These are phyloP conservation scores for Apiospora koreana DNA, from an alignment of 2,329 filamentous ascomycete species.

Conservation along the genomic window DNA sequence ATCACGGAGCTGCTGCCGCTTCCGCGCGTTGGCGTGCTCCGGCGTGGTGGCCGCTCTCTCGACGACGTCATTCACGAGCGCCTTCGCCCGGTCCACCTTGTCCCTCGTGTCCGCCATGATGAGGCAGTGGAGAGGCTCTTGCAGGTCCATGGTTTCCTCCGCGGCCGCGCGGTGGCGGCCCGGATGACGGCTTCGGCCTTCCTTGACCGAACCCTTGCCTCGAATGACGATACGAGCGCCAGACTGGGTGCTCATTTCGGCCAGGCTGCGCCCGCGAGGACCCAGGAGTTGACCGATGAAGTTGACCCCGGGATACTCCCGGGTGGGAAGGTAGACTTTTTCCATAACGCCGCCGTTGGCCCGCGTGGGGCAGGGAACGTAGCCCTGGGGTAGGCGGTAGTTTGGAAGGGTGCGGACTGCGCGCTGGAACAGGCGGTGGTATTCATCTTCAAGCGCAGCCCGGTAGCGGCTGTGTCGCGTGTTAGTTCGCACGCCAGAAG, in stretches of 20 bases:
- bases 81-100: conserved; percentile 75
- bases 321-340: conserved; percentile 82
- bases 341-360: conserved; percentile 79
- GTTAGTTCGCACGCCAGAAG: conserved; percentile 78
- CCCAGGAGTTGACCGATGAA: conserved; percentile 88
- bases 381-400: conserved; percentile 77
- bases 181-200: conserved; percentile 65
- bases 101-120: conserved; percentile 82
- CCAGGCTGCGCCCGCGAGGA: conserved; percentile 78
- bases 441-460: conserved; percentile 76
- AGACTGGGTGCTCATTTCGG: conserved; percentile 78
- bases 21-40: conserved; percentile 77
- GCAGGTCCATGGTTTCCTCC: conserved; percentile 52
- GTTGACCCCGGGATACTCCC: conserved; percentile 85
- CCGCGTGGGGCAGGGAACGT: conserved; percentile 53
- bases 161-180: conserved; percentile 18
- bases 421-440: conserved; percentile 75
- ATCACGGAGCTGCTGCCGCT: conserved; percentile 77
- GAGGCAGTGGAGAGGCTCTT: conserved; percentile 77
- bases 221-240: conserved; percentile 78
- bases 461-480: conserved; percentile 77
- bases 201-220: conserved; percentile 81
- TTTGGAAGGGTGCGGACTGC: conserved; percentile 78
- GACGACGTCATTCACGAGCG: conserved; percentile 76
- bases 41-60: conserved; percentile 77